Evolutionary conservation across 495 filamentous ascomycete genomes (phyloP), one percentile per base, ranked within the genome.

Genomic region (Daldinia childiae): DNA sequence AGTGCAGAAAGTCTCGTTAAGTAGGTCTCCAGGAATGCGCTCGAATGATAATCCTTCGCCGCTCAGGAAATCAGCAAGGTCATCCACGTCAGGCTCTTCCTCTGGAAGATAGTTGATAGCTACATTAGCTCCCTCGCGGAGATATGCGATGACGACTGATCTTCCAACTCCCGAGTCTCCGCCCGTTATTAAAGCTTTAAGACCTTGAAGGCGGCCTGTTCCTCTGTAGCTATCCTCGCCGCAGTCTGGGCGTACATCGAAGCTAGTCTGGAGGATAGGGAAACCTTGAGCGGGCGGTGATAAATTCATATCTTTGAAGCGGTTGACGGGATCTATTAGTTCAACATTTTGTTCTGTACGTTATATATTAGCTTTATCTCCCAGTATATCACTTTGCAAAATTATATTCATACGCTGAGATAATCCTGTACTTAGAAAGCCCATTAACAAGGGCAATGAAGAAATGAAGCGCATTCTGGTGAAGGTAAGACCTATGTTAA

Each of bases 151-250:
- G 2, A 86, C 88, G 14, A 88, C 80, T 0, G 84, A 76, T 5
- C 87, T 83, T 38, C 86, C 86, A 38, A 87, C 86, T 26, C 84
- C 85, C 4, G 84, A 87, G 61, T 88, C 87, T 58, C 87, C 87
- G n/a, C 85, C 87, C 0, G 87, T 89, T 60, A 88, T 89, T 15
- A 89, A 65, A 2, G 80, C 84, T 48, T 83, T 85, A 69, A 81
- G 82, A n/a, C 81, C 84, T 50, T 79, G 80, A 36, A 89, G 76
- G 24, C 58, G 21, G 3, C 39, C 58, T 6, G 6, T 60, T 29
- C 58, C 58, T 29, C 27, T 60, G 58, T 60, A 60, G 38, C 39
- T 60, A 6, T 56, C 9, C 19, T 48, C 43, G 19, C 19, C 43
- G 21, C 43, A 48, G 21, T 48, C 43, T 21, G 43, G 43, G 8